Percentiles rank a stretch among this genome's conserved stretches.
Conservation (phyloP, 495 filamentous ascomycete genomes). For the Trichoderma asperelloides region DNA sequence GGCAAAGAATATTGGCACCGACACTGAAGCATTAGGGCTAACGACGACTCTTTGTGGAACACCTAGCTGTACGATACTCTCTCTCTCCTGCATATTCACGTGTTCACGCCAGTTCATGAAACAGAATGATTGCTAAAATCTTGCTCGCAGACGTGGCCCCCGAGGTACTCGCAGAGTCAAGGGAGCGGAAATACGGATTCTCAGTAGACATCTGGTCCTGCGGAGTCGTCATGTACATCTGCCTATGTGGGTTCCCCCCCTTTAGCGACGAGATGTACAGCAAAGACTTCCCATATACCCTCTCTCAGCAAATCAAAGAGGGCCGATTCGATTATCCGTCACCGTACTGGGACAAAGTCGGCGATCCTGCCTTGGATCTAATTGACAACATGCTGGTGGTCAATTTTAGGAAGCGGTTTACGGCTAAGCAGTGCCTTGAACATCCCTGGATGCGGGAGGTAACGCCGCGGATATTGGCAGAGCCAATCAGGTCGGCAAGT, state of each 20-base stretch:
- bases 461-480: not conserved
- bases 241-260: constrained; percentile 94
- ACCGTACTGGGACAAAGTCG: constrained; percentile 92
- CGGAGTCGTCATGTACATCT: constrained; percentile 95
- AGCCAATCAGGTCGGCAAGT: not conserved
- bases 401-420: constrained; percentile 71
- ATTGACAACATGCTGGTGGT: constrained; percentile 93
- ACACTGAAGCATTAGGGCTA: constrained; percentile 68
- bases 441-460: constrained; percentile 66
- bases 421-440: constrained; percentile 78
- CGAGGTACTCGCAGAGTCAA: constrained; percentile 71
- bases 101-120: not conserved
- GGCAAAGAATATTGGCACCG: constrained; percentile 82
- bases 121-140: not conserved
- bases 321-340: constrained; percentile 90
- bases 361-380: constrained; percentile 79
- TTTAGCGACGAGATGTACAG: constrained; percentile 88
- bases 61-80: constrained; percentile 45
- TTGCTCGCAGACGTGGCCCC: constrained; percentile 65
- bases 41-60: constrained; percentile 96
- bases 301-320: constrained; percentile 82
- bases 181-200: constrained; percentile 77
- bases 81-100: not conserved
- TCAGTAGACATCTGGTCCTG: constrained; percentile 96
- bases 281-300: constrained; percentile 68